A percentile compares a stretch with the other conserved stretches of the same genome.
Evolutionary conservation across 2,329 filamentous ascomycete species (phyloP).

Genomic region (Cylindrodendrum hubeiense): DNA sequence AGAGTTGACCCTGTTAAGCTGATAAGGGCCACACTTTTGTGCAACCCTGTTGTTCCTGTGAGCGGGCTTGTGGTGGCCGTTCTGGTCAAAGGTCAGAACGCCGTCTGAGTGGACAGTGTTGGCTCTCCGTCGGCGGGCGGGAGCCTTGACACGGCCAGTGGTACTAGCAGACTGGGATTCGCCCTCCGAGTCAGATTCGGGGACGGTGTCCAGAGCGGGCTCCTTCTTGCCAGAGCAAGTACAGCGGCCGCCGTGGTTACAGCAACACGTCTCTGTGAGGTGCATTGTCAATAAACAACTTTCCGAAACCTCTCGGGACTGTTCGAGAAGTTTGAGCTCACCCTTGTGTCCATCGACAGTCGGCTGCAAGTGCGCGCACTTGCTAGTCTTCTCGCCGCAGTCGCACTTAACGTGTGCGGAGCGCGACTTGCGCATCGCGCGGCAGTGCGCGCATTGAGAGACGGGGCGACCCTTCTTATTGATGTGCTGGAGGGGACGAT

Average conservation of each 20-base stretch:
- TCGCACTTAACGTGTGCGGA: conserved; percentile 96
- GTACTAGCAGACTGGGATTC: conserved; percentile 49
- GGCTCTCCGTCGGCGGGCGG: conserved; percentile 66
- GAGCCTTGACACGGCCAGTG: conserved; percentile 55
- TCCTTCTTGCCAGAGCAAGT: conserved; percentile 75
- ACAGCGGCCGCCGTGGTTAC: conserved; percentile 77
- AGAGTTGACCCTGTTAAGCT: conserved; percentile 69
- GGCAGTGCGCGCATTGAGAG: conserved; percentile 98
- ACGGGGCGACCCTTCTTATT: conserved; percentile 98
- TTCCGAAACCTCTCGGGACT: conserved; percentile 17
- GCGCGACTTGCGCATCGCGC: conserved; percentile 94
- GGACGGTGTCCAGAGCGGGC: conserved; percentile 69
- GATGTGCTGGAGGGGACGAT: conserved; percentile 92
- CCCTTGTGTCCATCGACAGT: conserved; percentile 70
- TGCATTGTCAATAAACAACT: conserved; percentile 32
- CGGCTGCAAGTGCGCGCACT: conserved; percentile 71
- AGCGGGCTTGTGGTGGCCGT: conserved; percentile 73
- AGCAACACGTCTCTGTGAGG: conserved; percentile 73
- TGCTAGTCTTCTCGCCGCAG: conserved; percentile 91
- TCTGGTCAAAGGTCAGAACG: conserved; percentile 70
- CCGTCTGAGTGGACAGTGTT: conserved; percentile 73
- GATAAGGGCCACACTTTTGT: conserved; percentile 73
- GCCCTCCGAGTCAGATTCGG: conserved; percentile 71
- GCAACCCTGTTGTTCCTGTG: conserved; percentile 71
- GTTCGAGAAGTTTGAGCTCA: conserved; percentile 53